A percentile compares a stretch with the other conserved stretches of the same genome.
These are phyloP conservation scores for Ogataea sp. DNA, from an alignment of 805 yeast genomes.

Conservation along the genomic window DNA sequence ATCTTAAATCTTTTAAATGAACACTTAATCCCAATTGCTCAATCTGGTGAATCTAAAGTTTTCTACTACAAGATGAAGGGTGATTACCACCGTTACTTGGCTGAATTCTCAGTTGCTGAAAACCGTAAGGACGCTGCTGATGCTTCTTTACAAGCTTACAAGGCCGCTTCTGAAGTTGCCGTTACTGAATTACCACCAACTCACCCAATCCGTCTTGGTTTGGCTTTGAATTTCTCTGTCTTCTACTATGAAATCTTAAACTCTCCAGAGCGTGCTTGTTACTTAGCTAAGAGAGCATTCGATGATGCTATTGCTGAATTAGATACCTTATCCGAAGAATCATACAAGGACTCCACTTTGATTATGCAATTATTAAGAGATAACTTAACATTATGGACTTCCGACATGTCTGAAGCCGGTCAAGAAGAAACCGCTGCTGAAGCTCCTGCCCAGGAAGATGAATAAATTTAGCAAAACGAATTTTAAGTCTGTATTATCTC, in stretches of 20 bases:
- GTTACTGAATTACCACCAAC: conserved; percentile 96
- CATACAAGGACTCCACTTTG: conserved; percentile 96
- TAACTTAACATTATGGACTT: conserved; percentile 96
- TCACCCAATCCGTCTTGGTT: conserved; percentile 96
- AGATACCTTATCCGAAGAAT: conserved; percentile 95
- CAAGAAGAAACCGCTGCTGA: conserved; percentile 41
- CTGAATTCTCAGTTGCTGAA: conserved; percentile 90
- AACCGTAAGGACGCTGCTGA: conserved; percentile 90
- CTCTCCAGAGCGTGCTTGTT: conserved; percentile 98
- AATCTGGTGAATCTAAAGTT: conserved; percentile 95
- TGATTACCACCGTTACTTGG: conserved; percentile 98
- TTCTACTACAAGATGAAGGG: conserved; percentile 99
- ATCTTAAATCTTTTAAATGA: conserved; percentile 80
- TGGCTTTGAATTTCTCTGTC: conserved; percentile 95
- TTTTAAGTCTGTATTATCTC: not conserved
- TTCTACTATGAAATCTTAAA: conserved; percentile 97
- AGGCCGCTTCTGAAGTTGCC: conserved; percentile 94
- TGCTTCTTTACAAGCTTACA: conserved; percentile 88
- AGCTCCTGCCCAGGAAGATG: conserved; percentile 29
- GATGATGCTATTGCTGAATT: conserved; percentile 99
- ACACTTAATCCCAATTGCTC: conserved; percentile 90
- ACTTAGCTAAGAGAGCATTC: conserved; percentile 97
- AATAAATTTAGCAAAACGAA: conserved; percentile 7
- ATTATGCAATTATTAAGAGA: conserved; percentile 99
- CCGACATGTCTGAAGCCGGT: conserved; percentile 81